Evolutionary conservation across 2,329 filamentous ascomycete species (phyloP).

Genomic region (Arthrinium phaeospermum): DNA sequence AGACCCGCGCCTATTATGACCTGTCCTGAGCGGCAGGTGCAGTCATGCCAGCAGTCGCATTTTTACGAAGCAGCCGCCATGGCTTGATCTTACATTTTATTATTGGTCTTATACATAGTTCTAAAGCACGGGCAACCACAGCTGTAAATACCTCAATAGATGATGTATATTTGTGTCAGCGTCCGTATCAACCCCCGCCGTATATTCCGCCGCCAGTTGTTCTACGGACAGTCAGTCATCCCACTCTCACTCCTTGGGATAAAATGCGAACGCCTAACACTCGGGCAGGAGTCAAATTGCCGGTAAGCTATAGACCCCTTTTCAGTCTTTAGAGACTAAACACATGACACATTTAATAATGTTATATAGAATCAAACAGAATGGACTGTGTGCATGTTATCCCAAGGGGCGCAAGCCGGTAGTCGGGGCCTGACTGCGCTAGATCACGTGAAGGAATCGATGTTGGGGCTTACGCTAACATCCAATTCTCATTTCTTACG

Average conservation of each 20-base stretch:
- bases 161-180: neutral
- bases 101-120: slow-evolving; percentile 4
- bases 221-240: neutral
- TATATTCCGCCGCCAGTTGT: neutral
- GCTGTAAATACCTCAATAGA: slow-evolving; percentile 12
- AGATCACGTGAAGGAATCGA: neutral
- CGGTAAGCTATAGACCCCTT: too few species aligned
- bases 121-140: neutral
- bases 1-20: neutral
- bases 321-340: too few species aligned
- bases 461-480: neutral
- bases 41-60: neutral
- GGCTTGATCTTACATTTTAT: neutral
- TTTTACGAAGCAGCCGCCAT: neutral
- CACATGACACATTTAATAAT: too few species aligned
- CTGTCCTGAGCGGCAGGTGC: neutral
- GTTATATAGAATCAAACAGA: too few species aligned
- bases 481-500: neutral
- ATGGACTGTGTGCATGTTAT: too few species aligned
- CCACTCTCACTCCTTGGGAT: neutral
- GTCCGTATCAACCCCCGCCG: neutral
- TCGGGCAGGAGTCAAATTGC: too few species aligned
- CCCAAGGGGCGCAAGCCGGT: too few species aligned
- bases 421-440: too few species aligned
- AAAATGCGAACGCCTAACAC: too few species aligned